Evolutionary conservation across 768 basidiomycete genomes (phyloP), one percentile per base, ranked within the genome.

Genomic region (Amanita pallidorosea): DNA sequence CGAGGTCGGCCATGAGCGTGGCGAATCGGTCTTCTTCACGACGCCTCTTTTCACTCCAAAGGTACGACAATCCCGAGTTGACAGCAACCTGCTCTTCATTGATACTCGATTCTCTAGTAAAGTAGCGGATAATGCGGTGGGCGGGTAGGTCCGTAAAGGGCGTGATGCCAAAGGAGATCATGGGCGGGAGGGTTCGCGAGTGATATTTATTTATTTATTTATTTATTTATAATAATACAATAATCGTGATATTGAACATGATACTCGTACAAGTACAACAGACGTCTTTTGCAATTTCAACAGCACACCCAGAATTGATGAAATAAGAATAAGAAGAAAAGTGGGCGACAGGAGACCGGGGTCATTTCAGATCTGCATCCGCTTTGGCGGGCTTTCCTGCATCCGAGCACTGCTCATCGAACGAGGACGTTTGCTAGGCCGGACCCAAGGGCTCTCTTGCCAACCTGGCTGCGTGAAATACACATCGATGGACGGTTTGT

Each of bases 401-500:
- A 36, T 23, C 18, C 42, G 50, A 13, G 43, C 41, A 8, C 27
- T 23, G 40, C 50, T 45, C 22, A 15, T 25, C 13, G 50, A 51
- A 5, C 50, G 50, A 1, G 15, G 34, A 15, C 50, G 50, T 23
- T 51, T 51, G 3, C 23, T 15, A 25, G 50, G 17, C 3, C 42
- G 34, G 5, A 11, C 42, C 43, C 50, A 44, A 22, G 42, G 34
- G 11, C 50, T 47, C 18, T 40, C 41, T 18, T 29, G 49, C 45
- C 42, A 11, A 49, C 58, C 51, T 40, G 59, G 57, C 49, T 66
- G 65, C 29, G 65, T 60, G 55, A 77, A 77, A 59, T 76, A 77
- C 31, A 69, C 62, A 51, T 73, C 70, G 25, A 77, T 72, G 3
- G 70, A 70, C 12, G 75, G 74, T 53, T 67, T 73, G 52, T 54